Evolutionary conservation across 2,329 filamentous ascomycete genomes (phyloP).

Genomic region (Stachybotrys echinatus): DNA sequence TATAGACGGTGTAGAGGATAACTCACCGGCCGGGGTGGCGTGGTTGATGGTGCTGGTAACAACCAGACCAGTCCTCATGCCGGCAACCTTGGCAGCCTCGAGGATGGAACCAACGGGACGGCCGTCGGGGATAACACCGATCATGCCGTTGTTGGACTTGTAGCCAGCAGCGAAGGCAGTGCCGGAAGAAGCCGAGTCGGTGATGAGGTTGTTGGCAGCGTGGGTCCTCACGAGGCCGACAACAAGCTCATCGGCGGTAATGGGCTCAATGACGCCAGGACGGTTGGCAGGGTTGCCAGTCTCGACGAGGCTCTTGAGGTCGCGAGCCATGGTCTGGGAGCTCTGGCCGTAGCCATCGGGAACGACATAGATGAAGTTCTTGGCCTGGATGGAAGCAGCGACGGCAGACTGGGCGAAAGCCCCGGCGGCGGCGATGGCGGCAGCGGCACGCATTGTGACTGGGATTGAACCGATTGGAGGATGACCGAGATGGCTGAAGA

Average conservation of each 20-base stretch:
- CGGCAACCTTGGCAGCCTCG: constrained; percentile 29
- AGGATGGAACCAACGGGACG: constrained; percentile 28
- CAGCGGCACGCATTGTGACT: constrained; percentile 1
- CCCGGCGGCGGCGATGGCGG: background rate
- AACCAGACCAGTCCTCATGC: constrained; percentile 29
- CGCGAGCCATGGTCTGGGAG: constrained; percentile 8
- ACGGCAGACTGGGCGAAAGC: constrained; percentile 1
- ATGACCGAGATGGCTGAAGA: no score
- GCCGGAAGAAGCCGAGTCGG: constrained; percentile 30
- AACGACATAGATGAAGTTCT: constrained; percentile 25
- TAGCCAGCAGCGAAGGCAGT: constrained; percentile 30
- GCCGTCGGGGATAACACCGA: constrained; percentile 24
- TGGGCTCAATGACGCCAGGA: background rate
- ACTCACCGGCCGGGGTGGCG: constrained; percentile 13
- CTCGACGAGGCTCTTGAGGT: constrained; percentile 7
- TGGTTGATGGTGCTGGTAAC: constrained; percentile 31
- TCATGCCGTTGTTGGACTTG: constrained; percentile 29
- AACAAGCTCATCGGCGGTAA: constrained; percentile 4
- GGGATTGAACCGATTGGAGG: no score
- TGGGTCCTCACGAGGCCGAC: constrained; percentile 13
- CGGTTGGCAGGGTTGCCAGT: constrained; percentile 3
- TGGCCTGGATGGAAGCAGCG: constrained; percentile 6
- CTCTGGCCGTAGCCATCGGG: constrained; percentile 14
- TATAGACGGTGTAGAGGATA: background rate
- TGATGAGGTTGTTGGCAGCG: constrained; percentile 26